These are phyloP conservation scores for Blastobotrys apis DNA, from an alignment of 1,139 yeast species.

Conservation along the genomic window DNA sequence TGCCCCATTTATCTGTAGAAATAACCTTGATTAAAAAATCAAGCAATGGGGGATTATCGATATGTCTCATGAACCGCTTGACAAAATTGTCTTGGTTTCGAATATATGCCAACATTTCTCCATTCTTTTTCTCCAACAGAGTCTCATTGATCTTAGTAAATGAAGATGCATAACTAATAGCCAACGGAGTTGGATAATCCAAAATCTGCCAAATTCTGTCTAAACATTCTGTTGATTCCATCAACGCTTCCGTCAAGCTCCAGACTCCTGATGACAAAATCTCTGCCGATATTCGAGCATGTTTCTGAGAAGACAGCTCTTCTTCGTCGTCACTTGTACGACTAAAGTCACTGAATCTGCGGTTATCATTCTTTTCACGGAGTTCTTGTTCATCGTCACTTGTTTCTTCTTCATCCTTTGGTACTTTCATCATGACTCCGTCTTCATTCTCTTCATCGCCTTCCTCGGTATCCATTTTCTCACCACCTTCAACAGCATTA, in stretches of 20 bases:
- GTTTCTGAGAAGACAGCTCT: slow-evolving; percentile 41
- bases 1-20: slow-evolving; percentile 74
- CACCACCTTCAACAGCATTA: slow-evolving; percentile 17
- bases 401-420: slow-evolving; percentile 24
- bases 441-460: slow-evolving; percentile 9
- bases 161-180: slow-evolving; percentile 75
- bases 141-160: slow-evolving; percentile 95
- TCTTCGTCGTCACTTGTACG: slow-evolving; percentile 12
- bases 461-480: slow-evolving; percentile 3
- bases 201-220: slow-evolving; percentile 75
- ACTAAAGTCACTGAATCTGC: neutral
- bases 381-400: slow-evolving; percentile 27
- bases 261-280: slow-evolving; percentile 88
- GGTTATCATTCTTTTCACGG: slow-evolving; percentile 29
- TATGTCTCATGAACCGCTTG: slow-evolving; percentile 66
- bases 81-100: slow-evolving; percentile 62
- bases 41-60: slow-evolving; percentile 82
- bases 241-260: slow-evolving; percentile 88
- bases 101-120: slow-evolving; percentile 70
- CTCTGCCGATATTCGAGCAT: slow-evolving; percentile 88
- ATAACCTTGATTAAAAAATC: slow-evolving; percentile 74
- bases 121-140: slow-evolving; percentile 83
- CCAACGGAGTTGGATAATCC: slow-evolving; percentile 59
- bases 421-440: neutral
- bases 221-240: slow-evolving; percentile 66